Base-by-base conservation (phyloP, 2,329 filamentous ascomycete genomes). In the Periconia sp. region DNA sequence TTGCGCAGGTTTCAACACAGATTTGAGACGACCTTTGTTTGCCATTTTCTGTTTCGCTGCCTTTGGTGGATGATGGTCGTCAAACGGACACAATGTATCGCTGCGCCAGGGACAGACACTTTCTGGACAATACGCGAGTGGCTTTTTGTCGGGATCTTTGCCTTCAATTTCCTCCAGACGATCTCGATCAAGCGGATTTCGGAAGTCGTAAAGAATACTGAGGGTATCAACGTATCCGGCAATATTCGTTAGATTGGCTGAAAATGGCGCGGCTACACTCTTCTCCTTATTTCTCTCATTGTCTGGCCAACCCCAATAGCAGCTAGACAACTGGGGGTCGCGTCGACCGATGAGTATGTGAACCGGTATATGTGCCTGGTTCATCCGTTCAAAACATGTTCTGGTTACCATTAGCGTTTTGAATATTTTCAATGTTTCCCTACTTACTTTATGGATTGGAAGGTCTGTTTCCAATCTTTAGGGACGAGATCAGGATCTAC, bases 241-340 rank as follows among this genome's bases (percentile, higher is more conserved):
- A 31, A 67, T 57, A 11, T 14, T n/a, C 6, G 44, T 37, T 5
- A 68, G 46, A 35, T 57, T 58, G n/a, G 53, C 46, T 42, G 63
- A 53, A 30, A 68, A 61, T 3, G 0, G 45, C 33, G 30, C 42
- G 20, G 33, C 15, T 37, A 3, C 33, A 17, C 10, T 48, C 19
- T 1, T 59, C 47, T 52, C 56, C 62, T n/a, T 50, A 8, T 47
- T 40, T 2, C 47, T 20, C 14, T 46, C 33, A 23, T 57, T 37
- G 49, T 57, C 57, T 13, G 60, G 63, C 54, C 55, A 60, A 9
- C 63, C 66, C 64, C 66, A 69, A 45, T 68, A 69, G 31, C 57
- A 56, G 44, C 59, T 63, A n/a, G 62, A 58, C 3, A 23, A 10
- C 14, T 55, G 50, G 6, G 45, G 19, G 14, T 50, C 30, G 13